A percentile compares a stretch with the other conserved stretches of the same genome.
These are phyloP conservation scores for Borealophlyctis nickersoniae DNA, from an alignment of 192 early-diverging fungal species.

Conservation along the genomic window DNA sequence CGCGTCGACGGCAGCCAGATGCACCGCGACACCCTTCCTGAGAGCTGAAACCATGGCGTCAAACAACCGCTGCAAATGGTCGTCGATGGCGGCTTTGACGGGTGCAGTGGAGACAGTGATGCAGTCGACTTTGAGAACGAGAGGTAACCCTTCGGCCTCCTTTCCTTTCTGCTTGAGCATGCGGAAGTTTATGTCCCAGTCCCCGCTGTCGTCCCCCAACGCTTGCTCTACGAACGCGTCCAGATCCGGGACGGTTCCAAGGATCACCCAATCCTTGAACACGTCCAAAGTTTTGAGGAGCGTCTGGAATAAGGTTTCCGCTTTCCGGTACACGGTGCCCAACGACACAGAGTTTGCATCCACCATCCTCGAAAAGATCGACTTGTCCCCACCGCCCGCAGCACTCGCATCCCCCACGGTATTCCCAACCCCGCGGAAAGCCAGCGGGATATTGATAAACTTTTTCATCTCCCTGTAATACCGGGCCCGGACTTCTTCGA, in stretches of 20 bases:
- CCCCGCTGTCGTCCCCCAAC: conserved; percentile 36
- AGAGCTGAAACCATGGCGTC: conserved; percentile 46
- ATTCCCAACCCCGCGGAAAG: conserved; percentile 47
- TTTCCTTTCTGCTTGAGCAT: conserved; percentile 57
- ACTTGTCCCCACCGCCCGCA: no score
- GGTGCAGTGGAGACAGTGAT: conserved; percentile 51
- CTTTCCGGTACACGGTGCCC: conserved; percentile 45
- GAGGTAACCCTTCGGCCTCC: conserved; percentile 52
- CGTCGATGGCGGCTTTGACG: conserved; percentile 58
- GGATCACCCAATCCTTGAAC: conserved; percentile 58
- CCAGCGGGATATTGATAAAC: conserved; percentile 53
- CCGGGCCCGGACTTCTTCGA: conserved; percentile 61
- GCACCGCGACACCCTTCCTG: conserved; percentile 29
- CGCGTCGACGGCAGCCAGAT: conserved; percentile 43
- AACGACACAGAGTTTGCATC: conserved; percentile 43
- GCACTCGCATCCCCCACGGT: no score
- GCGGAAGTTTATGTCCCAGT: conserved; percentile 54
- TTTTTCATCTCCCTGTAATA: conserved; percentile 64
- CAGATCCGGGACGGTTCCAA: conserved; percentile 50
- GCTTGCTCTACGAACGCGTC: conserved; percentile 49
- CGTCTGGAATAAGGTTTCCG: conserved; percentile 50
- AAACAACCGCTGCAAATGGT: conserved; percentile 57
- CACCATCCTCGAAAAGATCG: conserved; percentile 46
- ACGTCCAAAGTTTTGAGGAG: conserved; percentile 44
- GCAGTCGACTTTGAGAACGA: conserved; percentile 48